Conservation (phyloP, 139 green algal species). For the Coelastrella sp. region DNA sequence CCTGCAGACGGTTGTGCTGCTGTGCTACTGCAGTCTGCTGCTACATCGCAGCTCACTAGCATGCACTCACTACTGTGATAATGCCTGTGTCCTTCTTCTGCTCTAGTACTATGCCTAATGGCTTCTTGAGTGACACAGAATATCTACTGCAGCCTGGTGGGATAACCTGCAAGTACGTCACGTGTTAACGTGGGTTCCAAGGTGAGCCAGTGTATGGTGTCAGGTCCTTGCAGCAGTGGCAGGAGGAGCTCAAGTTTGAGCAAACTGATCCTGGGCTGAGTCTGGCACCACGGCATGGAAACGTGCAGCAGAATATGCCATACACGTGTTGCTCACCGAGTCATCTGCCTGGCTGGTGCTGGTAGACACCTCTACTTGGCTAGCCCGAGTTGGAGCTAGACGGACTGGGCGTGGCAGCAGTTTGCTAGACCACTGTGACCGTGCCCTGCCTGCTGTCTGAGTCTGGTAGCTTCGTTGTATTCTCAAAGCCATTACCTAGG, state of each 20-base stretch:
- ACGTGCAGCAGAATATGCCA: not conserved
- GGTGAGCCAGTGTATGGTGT: not conserved
- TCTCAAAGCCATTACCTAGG: too few species aligned
- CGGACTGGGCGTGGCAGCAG: not conserved
- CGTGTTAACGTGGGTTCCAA: not conserved
- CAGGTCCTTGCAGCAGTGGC: too few species aligned
- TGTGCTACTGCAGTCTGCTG: not conserved
- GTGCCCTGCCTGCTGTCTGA: too few species aligned
- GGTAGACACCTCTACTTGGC: not conserved
- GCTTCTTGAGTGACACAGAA: constrained; percentile 58
- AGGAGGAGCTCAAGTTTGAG: too few species aligned
- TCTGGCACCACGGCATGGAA: not conserved
- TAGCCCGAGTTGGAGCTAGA: not conserved
- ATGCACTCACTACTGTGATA: constrained; percentile 57
- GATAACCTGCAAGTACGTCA: not conserved
- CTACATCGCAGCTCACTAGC: too few species aligned
- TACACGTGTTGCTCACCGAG: not conserved
- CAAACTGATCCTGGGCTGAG: too few species aligned
- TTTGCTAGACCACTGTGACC: not conserved
- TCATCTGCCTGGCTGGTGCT: not conserved
- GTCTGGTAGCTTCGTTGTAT: too few species aligned
- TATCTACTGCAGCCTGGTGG: constrained; percentile 58
- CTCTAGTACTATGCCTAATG: constrained; percentile 64
- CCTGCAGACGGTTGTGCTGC: not conserved
- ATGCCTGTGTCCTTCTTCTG: constrained; percentile 50